phyloP scores from a whole-genome alignment of 2,329 filamentous ascomycete species.

The Apiospora marii region DNA sequence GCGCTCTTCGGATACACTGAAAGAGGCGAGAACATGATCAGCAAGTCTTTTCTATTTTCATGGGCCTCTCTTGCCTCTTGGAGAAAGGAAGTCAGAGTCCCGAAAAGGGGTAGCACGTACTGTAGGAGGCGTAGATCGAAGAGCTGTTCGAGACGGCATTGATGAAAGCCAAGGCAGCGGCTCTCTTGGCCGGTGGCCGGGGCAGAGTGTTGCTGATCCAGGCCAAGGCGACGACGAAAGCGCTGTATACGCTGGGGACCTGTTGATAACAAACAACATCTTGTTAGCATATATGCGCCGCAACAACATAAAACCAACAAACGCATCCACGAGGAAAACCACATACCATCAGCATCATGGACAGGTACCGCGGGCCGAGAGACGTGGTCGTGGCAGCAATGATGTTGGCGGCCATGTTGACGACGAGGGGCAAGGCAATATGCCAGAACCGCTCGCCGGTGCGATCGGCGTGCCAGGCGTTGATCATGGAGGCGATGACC shows the following conservation, averaged over 20 bases:
- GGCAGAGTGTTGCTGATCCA: conserved; percentile 83
- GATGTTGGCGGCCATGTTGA: conserved; percentile 72
- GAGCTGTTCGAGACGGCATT: conserved; percentile 76
- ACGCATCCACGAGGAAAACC: background rate
- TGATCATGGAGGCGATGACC: conserved; percentile 67
- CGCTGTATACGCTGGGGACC: conserved; percentile 67
- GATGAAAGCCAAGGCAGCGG: conserved; percentile 75
- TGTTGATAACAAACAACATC: conserved; percentile 27
- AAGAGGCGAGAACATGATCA: background rate
- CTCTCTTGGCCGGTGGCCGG: conserved; percentile 76
- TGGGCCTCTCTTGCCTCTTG: no score
- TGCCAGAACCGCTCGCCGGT: conserved; percentile 77
- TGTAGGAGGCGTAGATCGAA: conserved; percentile 67
- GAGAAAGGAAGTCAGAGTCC: background rate
- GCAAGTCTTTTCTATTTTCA: background rate
- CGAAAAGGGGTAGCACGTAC: background rate
- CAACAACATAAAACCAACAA: no score
- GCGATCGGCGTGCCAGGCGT: conserved; percentile 75
- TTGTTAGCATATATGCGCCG: conserved; percentile 11
- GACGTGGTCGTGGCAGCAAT: conserved; percentile 69
- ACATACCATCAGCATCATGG: conserved; percentile 75
- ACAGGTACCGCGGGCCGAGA: conserved; percentile 69
- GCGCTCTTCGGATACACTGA: conserved; percentile 9
- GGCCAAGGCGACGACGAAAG: conserved; percentile 72
- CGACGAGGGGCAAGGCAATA: conserved; percentile 66